Percentiles rank a stretch among this genome's conserved stretches.
phyloP scores from a whole-genome alignment of 1,284 basidiomycete genomes.

The Sanghuangporus sanghuang region DNA sequence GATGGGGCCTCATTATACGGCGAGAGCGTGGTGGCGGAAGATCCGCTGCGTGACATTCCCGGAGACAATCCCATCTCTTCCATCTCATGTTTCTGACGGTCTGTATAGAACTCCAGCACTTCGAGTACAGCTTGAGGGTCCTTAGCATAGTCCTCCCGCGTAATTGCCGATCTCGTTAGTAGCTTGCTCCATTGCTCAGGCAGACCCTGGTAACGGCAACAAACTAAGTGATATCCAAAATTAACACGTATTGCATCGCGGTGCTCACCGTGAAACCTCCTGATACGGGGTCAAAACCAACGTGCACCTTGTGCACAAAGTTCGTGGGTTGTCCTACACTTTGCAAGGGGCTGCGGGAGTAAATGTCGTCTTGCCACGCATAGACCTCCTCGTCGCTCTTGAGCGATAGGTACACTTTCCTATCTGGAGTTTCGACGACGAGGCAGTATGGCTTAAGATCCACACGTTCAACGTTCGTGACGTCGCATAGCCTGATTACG shows the following conservation, averaged over 20 bases:
- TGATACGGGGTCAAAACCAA: constrained; percentile 92
- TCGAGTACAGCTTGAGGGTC: constrained; percentile 97
- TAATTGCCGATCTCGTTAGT: constrained; percentile 94
- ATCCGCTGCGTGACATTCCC: constrained; percentile 24
- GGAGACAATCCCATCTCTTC: constrained; percentile 52
- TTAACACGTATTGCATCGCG: neutral
- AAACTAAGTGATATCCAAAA: neutral
- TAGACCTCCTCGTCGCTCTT: constrained; percentile 96
- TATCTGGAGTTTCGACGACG: constrained; percentile 80
- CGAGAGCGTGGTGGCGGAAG: constrained; percentile 26
- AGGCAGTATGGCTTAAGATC: constrained; percentile 93
- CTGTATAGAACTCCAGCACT: constrained; percentile 97
- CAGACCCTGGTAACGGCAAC: constrained; percentile 58
- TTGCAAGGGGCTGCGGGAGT: constrained; percentile 87
- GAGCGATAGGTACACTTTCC: constrained; percentile 72
- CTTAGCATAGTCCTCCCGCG: constrained; percentile 94
- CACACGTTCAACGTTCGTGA: constrained; percentile 84
- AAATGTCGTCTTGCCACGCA: constrained; percentile 95
- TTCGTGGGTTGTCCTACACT: constrained; percentile 93
- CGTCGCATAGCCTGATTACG: constrained; percentile 69
- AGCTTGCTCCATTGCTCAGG: constrained; percentile 97
- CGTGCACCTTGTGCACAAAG: constrained; percentile 97
- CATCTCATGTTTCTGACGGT: constrained; percentile 90
- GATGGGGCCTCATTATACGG: constrained; percentile 34
- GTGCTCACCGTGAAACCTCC: constrained; percentile 84